Percentiles rank a stretch among this genome's conserved stretches.
These are phyloP conservation scores for Chaetomiaceae sp. DNA, from an alignment of 2,329 filamentous ascomycete genomes.

Conservation along the genomic window DNA sequence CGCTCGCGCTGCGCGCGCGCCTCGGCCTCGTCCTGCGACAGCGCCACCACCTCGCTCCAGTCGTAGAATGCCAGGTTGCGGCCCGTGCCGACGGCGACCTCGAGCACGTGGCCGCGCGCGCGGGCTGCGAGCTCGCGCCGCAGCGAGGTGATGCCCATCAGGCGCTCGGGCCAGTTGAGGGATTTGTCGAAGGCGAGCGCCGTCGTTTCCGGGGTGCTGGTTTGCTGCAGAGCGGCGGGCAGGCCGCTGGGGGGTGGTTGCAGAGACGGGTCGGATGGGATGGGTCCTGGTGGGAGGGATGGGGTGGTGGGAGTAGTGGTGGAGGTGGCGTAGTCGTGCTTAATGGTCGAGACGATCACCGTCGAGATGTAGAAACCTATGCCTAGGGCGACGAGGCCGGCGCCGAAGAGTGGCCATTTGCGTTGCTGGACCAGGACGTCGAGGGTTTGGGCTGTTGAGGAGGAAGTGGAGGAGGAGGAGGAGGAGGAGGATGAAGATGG, in stretches of 20 bases:
- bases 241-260: slow-evolving; percentile 42
- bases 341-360: slow-evolving; percentile 33
- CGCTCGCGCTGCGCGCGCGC: slow-evolving; percentile 12
- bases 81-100: slow-evolving; percentile 58
- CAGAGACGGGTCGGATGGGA: neutral
- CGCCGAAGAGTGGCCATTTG: slow-evolving; percentile 41
- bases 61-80: slow-evolving; percentile 55
- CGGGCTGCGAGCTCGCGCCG: slow-evolving; percentile 42
- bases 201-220: slow-evolving; percentile 27
- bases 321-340: slow-evolving; percentile 6
- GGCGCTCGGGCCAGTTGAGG: slow-evolving; percentile 51
- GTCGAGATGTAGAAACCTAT: slow-evolving; percentile 44
- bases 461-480: neutral
- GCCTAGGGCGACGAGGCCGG: slow-evolving; percentile 39
- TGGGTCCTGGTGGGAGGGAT: neutral
- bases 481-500: neutral
- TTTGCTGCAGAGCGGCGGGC: slow-evolving; percentile 39
- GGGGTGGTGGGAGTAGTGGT: slow-evolving; percentile 18
- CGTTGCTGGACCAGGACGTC: slow-evolving; percentile 32
- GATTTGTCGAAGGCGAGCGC: slow-evolving; percentile 53
- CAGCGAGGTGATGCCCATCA: slow-evolving; percentile 49
- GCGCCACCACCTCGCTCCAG: slow-evolving; percentile 40
- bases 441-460: slow-evolving; percentile 10
- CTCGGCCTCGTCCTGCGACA: slow-evolving; percentile 14
- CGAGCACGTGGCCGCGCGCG: slow-evolving; percentile 52